Evolutionary conservation across 345 rosid species (phyloP), one percentile per base, ranked within the genome.

Genomic region (Combretum micranthum): DNA sequence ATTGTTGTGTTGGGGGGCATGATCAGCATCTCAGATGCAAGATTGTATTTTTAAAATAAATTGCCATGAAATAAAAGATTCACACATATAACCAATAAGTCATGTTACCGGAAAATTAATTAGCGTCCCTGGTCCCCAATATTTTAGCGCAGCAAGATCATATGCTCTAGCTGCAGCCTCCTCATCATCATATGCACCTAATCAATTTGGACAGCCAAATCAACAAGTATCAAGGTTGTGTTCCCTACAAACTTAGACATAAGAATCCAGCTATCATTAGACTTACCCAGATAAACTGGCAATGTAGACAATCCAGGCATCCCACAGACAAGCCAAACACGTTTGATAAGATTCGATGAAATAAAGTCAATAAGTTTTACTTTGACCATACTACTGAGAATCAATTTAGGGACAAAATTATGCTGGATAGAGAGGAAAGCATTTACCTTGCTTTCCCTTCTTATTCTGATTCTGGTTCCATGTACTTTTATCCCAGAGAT

Each of bases 111-210:
- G 99, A 72, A 93, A 93, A 70, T 93, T 93, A 20, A 93, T 93
- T 53, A 93, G 96, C 18, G 98, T 92, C 60, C 96, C 99, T 50
- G 97, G 97, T 25, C 99, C 99, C 99, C 97, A 93, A 63, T 93
- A 88, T 73, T 89, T 93, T 44, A 93, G 77, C 65, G 97, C 99
- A 67, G 99, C 96, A 64, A 93, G 97, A 77, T 93, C 97, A 53
- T 93, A 93, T 43, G 99, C 99, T 80, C 99, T 79, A 57, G 99
- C 96, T 13, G 99, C 99, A 74, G 97, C 99, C 78, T 93, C 99
- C 71, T 93, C 99, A n/a, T 93, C 97, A 71, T 93, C 99, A 73
- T 93, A 93, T 56, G 99, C 99, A 67, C 99, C 97, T 93, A 73
- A 32, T 20, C 74, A 68, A 65, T 57, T 68, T 16, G 62, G 44